These are phyloP conservation scores for Moricandia moricandioides DNA, from an alignment of 345 rosid species.

Conservation along the genomic window DNA sequence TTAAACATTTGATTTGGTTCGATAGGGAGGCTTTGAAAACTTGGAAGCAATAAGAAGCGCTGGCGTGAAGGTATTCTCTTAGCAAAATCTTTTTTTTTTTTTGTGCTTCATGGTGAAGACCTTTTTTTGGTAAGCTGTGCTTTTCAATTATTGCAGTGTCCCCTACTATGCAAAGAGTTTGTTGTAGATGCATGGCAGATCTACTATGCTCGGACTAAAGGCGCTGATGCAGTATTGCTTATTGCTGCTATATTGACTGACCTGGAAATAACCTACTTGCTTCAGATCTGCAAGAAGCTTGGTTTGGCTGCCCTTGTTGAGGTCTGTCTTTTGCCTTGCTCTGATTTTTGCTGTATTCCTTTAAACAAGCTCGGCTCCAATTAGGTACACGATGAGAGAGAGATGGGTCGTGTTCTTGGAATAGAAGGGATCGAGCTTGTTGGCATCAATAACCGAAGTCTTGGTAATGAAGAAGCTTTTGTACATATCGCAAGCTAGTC, in stretches of 20 bases:
- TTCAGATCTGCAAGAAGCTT: neutral
- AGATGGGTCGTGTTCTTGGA: conserved; percentile 94
- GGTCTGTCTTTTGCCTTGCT: conserved; percentile 30
- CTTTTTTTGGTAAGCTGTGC: too few relatives aligned
- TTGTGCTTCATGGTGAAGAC: conserved; percentile 16
- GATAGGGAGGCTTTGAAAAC: conserved; percentile 88
- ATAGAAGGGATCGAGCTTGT: conserved; percentile 82
- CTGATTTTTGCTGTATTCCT: neutral
- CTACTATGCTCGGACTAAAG: too few relatives aligned
- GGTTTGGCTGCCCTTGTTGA: conserved; percentile 84
- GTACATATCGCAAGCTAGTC: neutral
- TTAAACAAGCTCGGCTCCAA: neutral
- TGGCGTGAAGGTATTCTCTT: conserved; percentile 64
- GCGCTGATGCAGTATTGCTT: conserved; percentile 8
- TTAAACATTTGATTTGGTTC: conserved; percentile 10
- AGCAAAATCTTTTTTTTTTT: neutral
- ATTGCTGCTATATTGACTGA: conserved; percentile 92
- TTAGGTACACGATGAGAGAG: conserved; percentile 91
- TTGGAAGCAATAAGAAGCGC: conserved; percentile 76
- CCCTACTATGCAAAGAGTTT: too few relatives aligned
- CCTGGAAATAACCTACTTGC: conserved; percentile 50
- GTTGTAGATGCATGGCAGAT: too few relatives aligned
- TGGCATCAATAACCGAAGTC: conserved; percentile 91
- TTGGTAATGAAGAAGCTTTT: conserved; percentile 53
- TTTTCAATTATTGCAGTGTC: too few relatives aligned